Percentiles rank a stretch among this genome's conserved stretches.
Evolutionary conservation across 1,284 basidiomycete genomes (phyloP).

Genomic region (Exobasidium rhododendri): DNA sequence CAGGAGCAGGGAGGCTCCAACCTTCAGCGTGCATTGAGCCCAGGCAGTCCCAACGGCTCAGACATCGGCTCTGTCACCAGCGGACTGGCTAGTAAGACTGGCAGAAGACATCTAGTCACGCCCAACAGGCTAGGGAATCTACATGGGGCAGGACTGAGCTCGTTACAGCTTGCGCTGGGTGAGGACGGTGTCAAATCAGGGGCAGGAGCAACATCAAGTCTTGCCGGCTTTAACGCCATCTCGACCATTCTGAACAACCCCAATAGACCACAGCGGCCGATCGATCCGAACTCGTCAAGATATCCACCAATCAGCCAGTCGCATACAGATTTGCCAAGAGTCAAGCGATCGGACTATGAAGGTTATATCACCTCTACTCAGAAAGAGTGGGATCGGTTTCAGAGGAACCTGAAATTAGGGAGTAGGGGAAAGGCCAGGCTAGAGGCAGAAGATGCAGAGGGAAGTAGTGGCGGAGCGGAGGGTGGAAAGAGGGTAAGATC

Average conservation of each 20-base stretch:
- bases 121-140: conserved; percentile 4
- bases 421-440: conserved; percentile 29
- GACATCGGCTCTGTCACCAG: conserved; percentile 7
- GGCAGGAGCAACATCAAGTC: background rate
- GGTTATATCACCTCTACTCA: conserved; percentile 39
- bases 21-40: conserved; percentile 1
- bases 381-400: conserved; percentile 48
- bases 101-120: background rate
- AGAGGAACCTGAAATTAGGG: conserved; percentile 42
- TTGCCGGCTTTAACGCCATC: conserved; percentile 40
- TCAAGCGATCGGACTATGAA: conserved; percentile 37
- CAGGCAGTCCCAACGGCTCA: conserved; percentile 10
- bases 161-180: conserved; percentile 10
- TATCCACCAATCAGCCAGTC: conserved; percentile 42
- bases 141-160: conserved; percentile 11
- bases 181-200: background rate
- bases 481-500: conserved; percentile 19
- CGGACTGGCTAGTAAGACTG: background rate
- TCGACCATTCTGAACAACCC: conserved; percentile 44
- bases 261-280: conserved; percentile 39
- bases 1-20: background rate
- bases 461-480: conserved; percentile 5
- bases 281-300: conserved; percentile 47
- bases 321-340: conserved; percentile 38
- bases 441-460: conserved; percentile 17